phyloP scores from a whole-genome alignment of 495 filamentous ascomycete genomes.

The Hamigera avellanea region DNA sequence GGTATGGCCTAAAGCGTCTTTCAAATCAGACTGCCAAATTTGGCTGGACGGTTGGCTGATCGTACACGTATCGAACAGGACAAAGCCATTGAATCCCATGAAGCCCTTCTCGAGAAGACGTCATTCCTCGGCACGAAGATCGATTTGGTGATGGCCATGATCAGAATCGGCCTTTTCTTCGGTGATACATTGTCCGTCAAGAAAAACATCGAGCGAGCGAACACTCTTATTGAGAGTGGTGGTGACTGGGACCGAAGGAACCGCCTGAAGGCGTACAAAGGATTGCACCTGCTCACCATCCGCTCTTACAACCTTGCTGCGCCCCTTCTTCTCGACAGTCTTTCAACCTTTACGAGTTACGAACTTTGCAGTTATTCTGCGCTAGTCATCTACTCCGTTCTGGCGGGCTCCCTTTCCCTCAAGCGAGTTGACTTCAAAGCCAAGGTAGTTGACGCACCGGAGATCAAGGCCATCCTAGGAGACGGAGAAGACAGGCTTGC shows the following conservation, averaged over 20 bases:
- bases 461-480: constrained; percentile 93
- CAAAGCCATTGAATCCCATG: constrained; percentile 81
- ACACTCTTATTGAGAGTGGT: constrained; percentile 80
- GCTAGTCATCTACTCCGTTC: constrained; percentile 88
- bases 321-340: constrained; percentile 84
- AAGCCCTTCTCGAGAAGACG: constrained; percentile 87
- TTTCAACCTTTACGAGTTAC: constrained; percentile 98
- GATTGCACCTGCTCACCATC: constrained; percentile 80
- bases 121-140: constrained; percentile 92
- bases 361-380: constrained; percentile 93
- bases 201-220: constrained; percentile 85
- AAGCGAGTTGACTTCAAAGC: constrained; percentile 98
- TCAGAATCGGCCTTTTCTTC: constrained; percentile 91
- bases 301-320: constrained; percentile 84
- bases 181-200: constrained; percentile 82
- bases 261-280: constrained; percentile 95
- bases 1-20: constrained; percentile 25
- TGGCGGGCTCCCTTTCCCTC: constrained; percentile 85
- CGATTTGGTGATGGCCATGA: constrained; percentile 89
- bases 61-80: constrained; percentile 42
- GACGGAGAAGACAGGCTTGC: constrained; percentile 76
- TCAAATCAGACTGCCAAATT: too few relatives aligned
- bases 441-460: constrained; percentile 94
- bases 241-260: constrained; percentile 98
- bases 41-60: too few relatives aligned